Conservation (phyloP, 179 eudicot species). For the Silene vulgaris region DNA sequence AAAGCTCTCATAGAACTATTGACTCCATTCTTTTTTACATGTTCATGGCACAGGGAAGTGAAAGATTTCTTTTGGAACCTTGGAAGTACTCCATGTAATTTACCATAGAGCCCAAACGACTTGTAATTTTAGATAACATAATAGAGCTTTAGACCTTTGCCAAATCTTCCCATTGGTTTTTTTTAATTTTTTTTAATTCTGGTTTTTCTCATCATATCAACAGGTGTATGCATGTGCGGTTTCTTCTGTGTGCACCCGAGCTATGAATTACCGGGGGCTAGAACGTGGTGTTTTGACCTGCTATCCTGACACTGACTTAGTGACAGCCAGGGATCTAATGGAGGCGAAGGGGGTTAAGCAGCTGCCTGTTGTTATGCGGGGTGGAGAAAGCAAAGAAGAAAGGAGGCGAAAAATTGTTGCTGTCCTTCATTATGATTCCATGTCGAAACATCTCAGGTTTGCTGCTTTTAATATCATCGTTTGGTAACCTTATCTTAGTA, state of each 20-base stretch:
- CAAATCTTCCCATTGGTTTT: conserved; percentile 1
- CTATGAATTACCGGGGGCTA: conserved; percentile 65
- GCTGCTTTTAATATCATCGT: conserved; percentile 2
- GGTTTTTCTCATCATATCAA: conserved; percentile 4
- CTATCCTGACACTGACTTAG: conserved; percentile 86
- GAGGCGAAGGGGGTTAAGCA: conserved; percentile 92
- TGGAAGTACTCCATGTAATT: background rate
- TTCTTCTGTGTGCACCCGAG: conserved; percentile 73
- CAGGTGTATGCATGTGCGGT: conserved; percentile 63
- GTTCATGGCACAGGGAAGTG: background rate
- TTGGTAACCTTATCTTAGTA: background rate
- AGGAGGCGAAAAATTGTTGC: conserved; percentile 64
- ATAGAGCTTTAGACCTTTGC: conserved; percentile 2
- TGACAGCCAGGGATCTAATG: conserved; percentile 82
- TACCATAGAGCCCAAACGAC: background rate
- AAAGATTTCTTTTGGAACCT: background rate
- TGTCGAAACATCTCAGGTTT: conserved; percentile 56
- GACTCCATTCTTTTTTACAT: background rate
- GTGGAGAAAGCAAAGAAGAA: conserved; percentile 53
- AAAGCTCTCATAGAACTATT: background rate
- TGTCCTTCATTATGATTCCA: conserved; percentile 65
- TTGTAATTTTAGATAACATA: background rate
- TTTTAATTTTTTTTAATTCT: conserved; percentile 1
- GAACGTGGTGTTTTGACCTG: conserved; percentile 83
- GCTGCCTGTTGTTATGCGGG: conserved; percentile 80